Evolutionary conservation across 352 stramenopile genomes (phyloP).

Genomic region (Phytophthora foliorum): DNA sequence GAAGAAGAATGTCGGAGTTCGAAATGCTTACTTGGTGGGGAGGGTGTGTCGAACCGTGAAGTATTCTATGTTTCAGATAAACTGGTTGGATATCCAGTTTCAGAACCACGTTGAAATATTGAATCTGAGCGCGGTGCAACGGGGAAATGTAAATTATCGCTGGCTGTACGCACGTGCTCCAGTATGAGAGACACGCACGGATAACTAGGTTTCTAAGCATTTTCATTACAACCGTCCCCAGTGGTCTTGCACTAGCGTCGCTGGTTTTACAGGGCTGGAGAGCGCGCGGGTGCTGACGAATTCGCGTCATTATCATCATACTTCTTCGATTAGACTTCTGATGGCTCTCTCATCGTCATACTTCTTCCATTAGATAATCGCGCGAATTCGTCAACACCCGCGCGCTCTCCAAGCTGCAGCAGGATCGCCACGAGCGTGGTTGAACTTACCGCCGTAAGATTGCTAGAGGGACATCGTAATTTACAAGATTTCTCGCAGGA

Average conservation of each 20-base stretch:
- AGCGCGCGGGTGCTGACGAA: too few species aligned
- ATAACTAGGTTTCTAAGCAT: too few species aligned
- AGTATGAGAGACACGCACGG: too few species aligned
- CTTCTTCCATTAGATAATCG: too few species aligned
- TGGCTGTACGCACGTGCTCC: conserved; percentile 2
- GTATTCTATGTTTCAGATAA: conserved; percentile 11
- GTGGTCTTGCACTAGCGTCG: too few species aligned
- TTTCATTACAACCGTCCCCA: too few species aligned
- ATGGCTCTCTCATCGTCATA: too few species aligned
- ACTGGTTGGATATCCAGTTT: conserved; percentile 16
- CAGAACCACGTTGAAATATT: conserved; percentile 6
- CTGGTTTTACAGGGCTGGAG: too few species aligned
- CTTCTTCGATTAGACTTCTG: too few species aligned
- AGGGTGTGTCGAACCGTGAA: conserved; percentile 6
- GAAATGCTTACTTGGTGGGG: conserved; percentile 6
- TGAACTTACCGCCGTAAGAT: background rate
- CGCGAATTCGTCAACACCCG: too few species aligned
- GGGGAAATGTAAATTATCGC: conserved; percentile 9
- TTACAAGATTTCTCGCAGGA: background rate
- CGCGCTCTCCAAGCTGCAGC: too few species aligned
- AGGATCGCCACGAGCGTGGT: background rate
- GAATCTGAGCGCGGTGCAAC: background rate
- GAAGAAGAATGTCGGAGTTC: background rate
- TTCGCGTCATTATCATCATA: too few species aligned
- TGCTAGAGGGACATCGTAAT: background rate